A percentile compares a stretch with the other conserved stretches of the same genome.
Conservation (phyloP, 2,329 filamentous ascomycete species). For the Magnaporthiopsis incrustans region DNA sequence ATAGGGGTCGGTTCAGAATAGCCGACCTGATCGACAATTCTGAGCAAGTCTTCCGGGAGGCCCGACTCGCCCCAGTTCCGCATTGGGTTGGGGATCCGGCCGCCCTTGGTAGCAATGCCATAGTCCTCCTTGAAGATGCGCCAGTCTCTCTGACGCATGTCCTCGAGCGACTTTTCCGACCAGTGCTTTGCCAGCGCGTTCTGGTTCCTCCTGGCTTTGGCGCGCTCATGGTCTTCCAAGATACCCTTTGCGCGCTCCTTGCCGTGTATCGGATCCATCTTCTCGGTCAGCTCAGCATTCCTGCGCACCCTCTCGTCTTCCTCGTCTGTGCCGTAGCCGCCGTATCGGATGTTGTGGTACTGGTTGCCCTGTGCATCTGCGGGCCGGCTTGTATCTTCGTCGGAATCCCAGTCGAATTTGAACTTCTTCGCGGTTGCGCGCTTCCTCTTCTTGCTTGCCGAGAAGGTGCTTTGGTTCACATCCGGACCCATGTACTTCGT, state of each 20-base stretch:
- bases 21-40: conserved; percentile 76
- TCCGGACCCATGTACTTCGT: conserved; percentile 74
- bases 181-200: conserved; percentile 86
- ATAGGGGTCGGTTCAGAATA: conserved; percentile 90
- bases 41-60: conserved; percentile 67
- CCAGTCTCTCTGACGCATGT: conserved; percentile 98
- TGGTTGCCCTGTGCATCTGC: conserved; percentile 62
- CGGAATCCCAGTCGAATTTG: conserved; percentile 95
- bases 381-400: conserved; percentile 82
- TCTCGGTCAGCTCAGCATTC: conserved; percentile 61
- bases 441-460: conserved; percentile 90
- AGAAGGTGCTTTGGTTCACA: conserved; percentile 75
- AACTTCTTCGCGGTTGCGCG: conserved; percentile 94
- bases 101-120: conserved; percentile 91
- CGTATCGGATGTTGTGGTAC: conserved; percentile 43
- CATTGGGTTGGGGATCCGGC: conserved; percentile 90
- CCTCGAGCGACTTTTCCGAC: conserved; percentile 84
- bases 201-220: conserved; percentile 63
- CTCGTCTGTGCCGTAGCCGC: conserved; percentile 44
- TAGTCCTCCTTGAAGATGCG: conserved; percentile 99
- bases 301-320: conserved; percentile 44
- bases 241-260: conserved; percentile 68
- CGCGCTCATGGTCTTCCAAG: conserved; percentile 74
- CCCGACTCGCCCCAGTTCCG: conserved; percentile 83
- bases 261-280: conserved; percentile 69